Evolutionary conservation across 495 filamentous ascomycete species (phyloP).

Genomic region (Pyronema domesticum): DNA sequence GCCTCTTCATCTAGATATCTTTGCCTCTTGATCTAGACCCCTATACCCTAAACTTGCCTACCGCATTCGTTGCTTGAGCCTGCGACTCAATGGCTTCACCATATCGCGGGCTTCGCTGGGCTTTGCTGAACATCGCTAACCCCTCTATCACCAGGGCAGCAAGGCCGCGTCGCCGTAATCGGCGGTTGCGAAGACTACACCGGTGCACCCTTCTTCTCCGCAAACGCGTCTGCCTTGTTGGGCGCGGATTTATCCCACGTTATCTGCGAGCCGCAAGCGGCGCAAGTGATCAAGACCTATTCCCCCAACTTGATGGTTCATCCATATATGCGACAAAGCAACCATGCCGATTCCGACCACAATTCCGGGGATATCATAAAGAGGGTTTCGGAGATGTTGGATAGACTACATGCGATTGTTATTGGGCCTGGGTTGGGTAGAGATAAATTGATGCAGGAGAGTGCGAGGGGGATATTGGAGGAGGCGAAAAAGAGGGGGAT

Average conservation of each 20-base stretch:
- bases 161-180: constrained; percentile 83
- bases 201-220: constrained; percentile 93
- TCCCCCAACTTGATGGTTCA: constrained; percentile 98
- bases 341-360: constrained; percentile 23
- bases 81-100: background rate
- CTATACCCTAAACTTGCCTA: too few relatives aligned
- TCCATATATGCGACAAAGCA: constrained; percentile 70
- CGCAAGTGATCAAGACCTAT: constrained; percentile 86
- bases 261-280: constrained; percentile 81
- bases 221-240: constrained; percentile 81
- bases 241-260: constrained; percentile 88
- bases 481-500: constrained; percentile 56
- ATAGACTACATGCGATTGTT: constrained; percentile 78
- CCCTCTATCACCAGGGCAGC: constrained; percentile 45
- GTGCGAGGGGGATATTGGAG: constrained; percentile 58
- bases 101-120: background rate
- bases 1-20: background rate
- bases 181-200: constrained; percentile 94
- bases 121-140: background rate
- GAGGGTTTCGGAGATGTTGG: constrained; percentile 63
- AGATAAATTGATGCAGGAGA: constrained; percentile 77
- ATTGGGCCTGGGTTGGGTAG: constrained; percentile 84
- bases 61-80: background rate
- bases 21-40: too few relatives aligned
- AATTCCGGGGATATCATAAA: constrained; percentile 37